Evolutionary conservation across 2,329 filamentous ascomycete genomes (phyloP).

Genomic region (Aspergillus awamori): DNA sequence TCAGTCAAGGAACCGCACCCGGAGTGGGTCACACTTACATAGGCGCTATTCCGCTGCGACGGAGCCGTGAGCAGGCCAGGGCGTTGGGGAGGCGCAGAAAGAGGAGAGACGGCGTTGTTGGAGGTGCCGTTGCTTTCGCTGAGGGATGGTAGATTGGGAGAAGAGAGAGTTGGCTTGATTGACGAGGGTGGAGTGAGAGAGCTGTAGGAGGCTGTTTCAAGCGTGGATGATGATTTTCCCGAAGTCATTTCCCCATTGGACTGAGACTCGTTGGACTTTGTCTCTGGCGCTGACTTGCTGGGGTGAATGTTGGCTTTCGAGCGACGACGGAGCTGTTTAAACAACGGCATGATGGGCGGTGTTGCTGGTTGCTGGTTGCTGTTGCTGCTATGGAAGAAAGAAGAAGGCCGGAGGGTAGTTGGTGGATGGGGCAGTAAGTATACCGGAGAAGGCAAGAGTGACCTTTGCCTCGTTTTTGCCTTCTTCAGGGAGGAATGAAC

Average conservation of each 20-base stretch:
- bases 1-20: not conserved
- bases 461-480: conserved; percentile 7
- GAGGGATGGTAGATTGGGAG: conserved; percentile 59
- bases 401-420: not conserved
- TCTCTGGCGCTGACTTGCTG: conserved; percentile 43
- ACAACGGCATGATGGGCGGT: conserved; percentile 57
- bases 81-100: conserved; percentile 51
- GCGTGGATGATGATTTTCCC: conserved; percentile 64
- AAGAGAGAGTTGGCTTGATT: conserved; percentile 66
- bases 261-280: conserved; percentile 45
- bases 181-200: conserved; percentile 76
- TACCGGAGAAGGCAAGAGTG: conserved; percentile 15
- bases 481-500: conserved; percentile 1
- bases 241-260: conserved; percentile 62
- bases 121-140: conserved; percentile 55
- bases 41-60: conserved; percentile 47
- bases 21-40: conserved; percentile 36
- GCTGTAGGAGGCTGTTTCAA: conserved; percentile 61
- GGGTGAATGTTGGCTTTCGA: conserved; percentile 75
- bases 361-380: not conserved
- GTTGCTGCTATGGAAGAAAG: not conserved
- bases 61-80: conserved; percentile 46
- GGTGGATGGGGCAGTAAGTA: conserved; percentile 4
- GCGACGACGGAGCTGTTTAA: conserved; percentile 75
- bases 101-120: conserved; percentile 29